Evolutionary conservation across 306 rosid species (phyloP), one percentile per base, ranked within the genome.

Genomic region (Trifolium pratense): DNA sequence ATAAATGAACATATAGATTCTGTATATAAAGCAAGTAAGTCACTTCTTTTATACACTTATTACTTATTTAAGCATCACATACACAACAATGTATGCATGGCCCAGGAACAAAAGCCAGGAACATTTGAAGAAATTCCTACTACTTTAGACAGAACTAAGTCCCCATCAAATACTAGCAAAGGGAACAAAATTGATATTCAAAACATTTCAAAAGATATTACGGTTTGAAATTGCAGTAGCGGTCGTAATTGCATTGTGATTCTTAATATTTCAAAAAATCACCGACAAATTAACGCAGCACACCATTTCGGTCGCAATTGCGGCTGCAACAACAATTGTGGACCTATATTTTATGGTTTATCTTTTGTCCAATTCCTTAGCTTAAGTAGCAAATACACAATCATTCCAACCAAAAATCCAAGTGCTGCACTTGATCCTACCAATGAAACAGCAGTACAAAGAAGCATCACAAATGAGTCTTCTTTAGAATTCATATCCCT

Each of bases 401-500:
- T 21, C 64, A 89, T 66, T 15, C 87, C 95, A 60, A 71, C 65
- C 69, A 84, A 72, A 65, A 89, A 89, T 2, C 95, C 95, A 51
- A 89, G 86, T 1, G 83, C 90, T 0, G 90, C 87, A 48, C 89
- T 80, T 3, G 95, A 87, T 4, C 89, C 92, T 60, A 87, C 87
- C 5, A 87, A 74, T 0, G 90, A 87, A 75, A 89, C 88, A 7
- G 83, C 71, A 45, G 90, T 84, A 31, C 84, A 81, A 51, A 82
- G 2, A 58, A 89, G 87, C 88, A 82, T 75, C 79, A 87, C 90
- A 78, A 89, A 89, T 5, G 84, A 78, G 31, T 89, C 88, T 68
- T 87, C 88, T 75, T 81, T 85, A 0, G 51, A 63, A 13, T 80
- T 85, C 89, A 88, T 85, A 56, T 88, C 94, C 70, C 88, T 87